phyloP scores from a whole-genome alignment of 768 basidiomycete genomes.

The Candolleomyces efflorescens region DNA sequence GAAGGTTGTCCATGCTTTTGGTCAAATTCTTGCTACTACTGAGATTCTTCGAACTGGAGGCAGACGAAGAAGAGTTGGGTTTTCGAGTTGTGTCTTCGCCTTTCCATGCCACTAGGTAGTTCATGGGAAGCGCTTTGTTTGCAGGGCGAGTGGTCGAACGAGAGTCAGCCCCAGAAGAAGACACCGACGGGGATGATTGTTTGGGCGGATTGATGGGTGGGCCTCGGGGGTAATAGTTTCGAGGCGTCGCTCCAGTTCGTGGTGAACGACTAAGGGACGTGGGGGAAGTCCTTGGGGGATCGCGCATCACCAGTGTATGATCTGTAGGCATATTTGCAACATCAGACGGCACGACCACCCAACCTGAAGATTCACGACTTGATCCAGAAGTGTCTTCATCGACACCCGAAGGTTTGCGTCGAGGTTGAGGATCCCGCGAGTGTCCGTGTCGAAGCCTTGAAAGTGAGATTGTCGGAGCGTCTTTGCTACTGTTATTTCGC shows the following conservation, averaged over 20 bases:
- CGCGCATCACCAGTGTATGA: constrained; percentile 22
- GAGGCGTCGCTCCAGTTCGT: background rate
- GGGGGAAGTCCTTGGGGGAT: constrained; percentile 14
- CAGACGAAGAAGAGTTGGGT: background rate
- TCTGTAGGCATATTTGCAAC: constrained; percentile 3
- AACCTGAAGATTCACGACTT: constrained; percentile 14
- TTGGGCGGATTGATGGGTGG: background rate
- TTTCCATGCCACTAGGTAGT: constrained; percentile 50
- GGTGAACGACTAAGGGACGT: background rate
- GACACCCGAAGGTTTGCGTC: background rate
- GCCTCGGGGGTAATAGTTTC: constrained; percentile 13
- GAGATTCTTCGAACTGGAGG: constrained; percentile 11
- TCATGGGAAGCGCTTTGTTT: constrained; percentile 27
- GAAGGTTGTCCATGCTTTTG: constrained; percentile 61
- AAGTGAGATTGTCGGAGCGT: constrained; percentile 19
- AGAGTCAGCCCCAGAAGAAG: constrained; percentile 7
- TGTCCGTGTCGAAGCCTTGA: constrained; percentile 30
- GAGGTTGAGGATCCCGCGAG: constrained; percentile 8
- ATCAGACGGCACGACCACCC: constrained; percentile 24
- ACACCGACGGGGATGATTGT: background rate
- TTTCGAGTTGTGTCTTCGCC: constrained; percentile 38
- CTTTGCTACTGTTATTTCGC: constrained; percentile 27
- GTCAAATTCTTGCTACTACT: constrained; percentile 25
- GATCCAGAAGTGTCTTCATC: background rate
- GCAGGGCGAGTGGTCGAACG: constrained; percentile 36